A percentile compares a stretch with the other conserved stretches of the same genome.
phyloP scores from a whole-genome alignment of 2,329 filamentous ascomycete species.

The Trichoderma cornu-damae region DNA sequence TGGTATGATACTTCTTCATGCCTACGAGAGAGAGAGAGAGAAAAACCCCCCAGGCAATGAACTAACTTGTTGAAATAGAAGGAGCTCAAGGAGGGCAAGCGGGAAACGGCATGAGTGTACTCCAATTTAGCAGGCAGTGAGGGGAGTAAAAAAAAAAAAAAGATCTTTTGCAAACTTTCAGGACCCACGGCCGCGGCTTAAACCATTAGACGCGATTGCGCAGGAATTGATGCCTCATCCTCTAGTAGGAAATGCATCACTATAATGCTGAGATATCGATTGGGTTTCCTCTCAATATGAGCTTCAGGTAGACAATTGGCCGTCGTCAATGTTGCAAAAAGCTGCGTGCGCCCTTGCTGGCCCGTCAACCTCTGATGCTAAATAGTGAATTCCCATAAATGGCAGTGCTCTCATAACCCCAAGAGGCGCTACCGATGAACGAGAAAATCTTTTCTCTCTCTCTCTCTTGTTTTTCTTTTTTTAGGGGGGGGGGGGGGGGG shows the following conservation, averaged over 20 bases:
- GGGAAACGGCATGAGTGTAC: slow-evolving; percentile 65
- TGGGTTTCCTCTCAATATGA: slow-evolving; percentile 11
- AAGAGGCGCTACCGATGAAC: background rate
- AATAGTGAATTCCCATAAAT: background rate
- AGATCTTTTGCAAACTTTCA: slow-evolving; percentile 4
- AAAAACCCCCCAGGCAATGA: background rate
- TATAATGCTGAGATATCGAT: slow-evolving; percentile 13
- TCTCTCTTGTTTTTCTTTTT: no score
- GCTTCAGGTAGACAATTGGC: background rate
- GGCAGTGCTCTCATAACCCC: background rate
- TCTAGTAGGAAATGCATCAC: slow-evolving; percentile 14
- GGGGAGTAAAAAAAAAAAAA: no score
- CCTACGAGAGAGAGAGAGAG: background rate
- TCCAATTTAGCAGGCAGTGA: background rate
- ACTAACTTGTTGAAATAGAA: slow-evolving; percentile 60
- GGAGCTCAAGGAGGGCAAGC: slow-evolving; percentile 95
- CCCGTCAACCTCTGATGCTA: background rate
- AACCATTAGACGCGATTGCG: slow-evolving; percentile 13
- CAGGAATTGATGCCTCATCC: slow-evolving; percentile 11
- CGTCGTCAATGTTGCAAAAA: background rate
- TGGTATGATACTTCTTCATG: slow-evolving; percentile 59
- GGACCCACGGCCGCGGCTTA: slow-evolving; percentile 5
- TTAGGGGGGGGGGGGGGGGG: no score
- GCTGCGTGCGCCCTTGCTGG: background rate
- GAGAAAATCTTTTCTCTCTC: background rate